Conservation (phyloP, 495 filamentous ascomycete species). For the Filosporella fistucella region DNA sequence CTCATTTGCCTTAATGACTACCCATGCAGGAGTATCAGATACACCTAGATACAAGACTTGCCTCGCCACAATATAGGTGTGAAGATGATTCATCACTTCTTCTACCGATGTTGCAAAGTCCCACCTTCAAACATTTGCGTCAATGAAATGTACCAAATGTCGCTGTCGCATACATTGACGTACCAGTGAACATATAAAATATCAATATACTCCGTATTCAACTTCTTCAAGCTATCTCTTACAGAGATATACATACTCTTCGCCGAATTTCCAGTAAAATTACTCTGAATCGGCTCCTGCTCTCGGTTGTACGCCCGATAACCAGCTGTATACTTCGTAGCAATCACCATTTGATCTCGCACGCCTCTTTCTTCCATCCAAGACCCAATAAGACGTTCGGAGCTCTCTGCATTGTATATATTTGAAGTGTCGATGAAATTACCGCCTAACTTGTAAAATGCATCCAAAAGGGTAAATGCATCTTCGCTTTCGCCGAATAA, state of each 20-base stretch:
- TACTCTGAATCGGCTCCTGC: conserved; percentile 29
- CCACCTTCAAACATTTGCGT: conserved; percentile 62
- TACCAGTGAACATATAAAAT: conserved; percentile 57
- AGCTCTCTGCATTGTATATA: conserved; percentile 59
- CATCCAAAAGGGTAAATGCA: conserved; percentile 56
- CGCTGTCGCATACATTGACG: too few species aligned
- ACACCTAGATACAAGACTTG: conserved; percentile 65
- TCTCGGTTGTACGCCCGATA: conserved; percentile 31
- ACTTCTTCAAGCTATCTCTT: conserved; percentile 49
- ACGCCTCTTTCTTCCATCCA: conserved; percentile 52
- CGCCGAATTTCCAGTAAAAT: conserved; percentile 49
- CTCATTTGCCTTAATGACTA: conserved; percentile 54
- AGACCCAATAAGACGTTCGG: conserved; percentile 62
- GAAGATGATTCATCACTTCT: conserved; percentile 56
- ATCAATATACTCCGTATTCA: conserved; percentile 63
- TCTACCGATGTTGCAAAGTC: conserved; percentile 55
- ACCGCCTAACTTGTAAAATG: conserved; percentile 50
- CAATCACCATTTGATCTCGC: conserved; percentile 59
- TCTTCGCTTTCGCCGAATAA: too few species aligned
- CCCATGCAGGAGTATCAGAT: conserved; percentile 58
- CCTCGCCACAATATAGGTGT: conserved; percentile 49
- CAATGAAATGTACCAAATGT: too few species aligned
- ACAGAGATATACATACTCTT: conserved; percentile 51
- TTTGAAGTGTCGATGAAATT: conserved; percentile 73
- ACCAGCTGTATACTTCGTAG: conserved; percentile 56